A percentile compares a stretch with the other conserved stretches of the same genome.
Conservation (phyloP, 352 stramenopile genomes). For the Phytophthora capsici region DNA sequence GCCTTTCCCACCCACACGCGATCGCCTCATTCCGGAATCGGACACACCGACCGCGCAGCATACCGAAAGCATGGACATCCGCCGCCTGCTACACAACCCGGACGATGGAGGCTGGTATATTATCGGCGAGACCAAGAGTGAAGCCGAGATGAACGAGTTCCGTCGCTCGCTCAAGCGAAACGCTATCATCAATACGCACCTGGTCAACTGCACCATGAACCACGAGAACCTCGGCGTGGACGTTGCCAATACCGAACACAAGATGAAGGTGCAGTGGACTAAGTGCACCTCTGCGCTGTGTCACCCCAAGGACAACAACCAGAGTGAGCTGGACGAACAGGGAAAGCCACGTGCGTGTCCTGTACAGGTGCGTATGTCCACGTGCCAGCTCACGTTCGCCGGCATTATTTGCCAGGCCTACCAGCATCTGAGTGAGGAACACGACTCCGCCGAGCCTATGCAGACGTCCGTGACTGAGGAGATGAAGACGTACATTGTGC, state of each 20-base stretch:
- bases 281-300: constrained; percentile 83
- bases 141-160: constrained; percentile 79
- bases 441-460: constrained; percentile 75
- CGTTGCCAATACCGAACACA: constrained; percentile 60
- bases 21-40: constrained; percentile 33
- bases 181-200: constrained; percentile 85
- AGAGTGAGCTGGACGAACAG: constrained; percentile 34
- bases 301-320: constrained; percentile 64
- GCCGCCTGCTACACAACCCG: constrained; percentile 76
- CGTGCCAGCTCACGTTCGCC: constrained; percentile 76
- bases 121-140: constrained; percentile 76
- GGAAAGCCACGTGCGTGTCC: constrained; percentile 55
- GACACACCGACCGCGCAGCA: constrained; percentile 10
- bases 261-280: constrained; percentile 89
- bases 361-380: constrained; percentile 84
- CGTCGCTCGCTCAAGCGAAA: constrained; percentile 81
- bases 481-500: constrained; percentile 77
- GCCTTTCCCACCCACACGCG: constrained; percentile 22
- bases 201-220: constrained; percentile 86
- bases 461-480: constrained; percentile 78
- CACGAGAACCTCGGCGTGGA: constrained; percentile 59
- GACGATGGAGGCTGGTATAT: constrained; percentile 82
- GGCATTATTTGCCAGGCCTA: constrained; percentile 81
- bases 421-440: constrained; percentile 77
- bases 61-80: constrained; percentile 63